phyloP scores from a whole-genome alignment of 2,329 filamentous ascomycete species.

The Sporothrix luriei region DNA sequence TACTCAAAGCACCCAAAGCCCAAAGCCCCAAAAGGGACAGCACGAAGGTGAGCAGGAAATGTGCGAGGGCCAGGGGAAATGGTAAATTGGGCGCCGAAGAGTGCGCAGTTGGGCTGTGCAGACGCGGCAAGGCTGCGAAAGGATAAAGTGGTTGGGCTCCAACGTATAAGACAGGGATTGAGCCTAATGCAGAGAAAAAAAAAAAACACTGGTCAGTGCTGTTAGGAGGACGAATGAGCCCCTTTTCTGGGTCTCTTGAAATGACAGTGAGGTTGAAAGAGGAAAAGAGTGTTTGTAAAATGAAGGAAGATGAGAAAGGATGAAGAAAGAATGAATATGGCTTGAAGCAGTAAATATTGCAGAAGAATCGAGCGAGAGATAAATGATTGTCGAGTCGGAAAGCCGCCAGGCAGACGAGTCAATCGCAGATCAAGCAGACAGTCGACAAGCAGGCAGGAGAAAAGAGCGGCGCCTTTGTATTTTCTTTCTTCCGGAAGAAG shows the following conservation, averaged over 20 bases:
- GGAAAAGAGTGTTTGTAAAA: background rate
- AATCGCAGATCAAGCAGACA: background rate
- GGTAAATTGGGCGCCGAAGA: constrained; percentile 26
- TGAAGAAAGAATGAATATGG: background rate
- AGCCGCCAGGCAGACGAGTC: constrained; percentile 19
- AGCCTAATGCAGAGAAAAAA: constrained; percentile 29
- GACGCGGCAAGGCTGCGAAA: constrained; percentile 31
- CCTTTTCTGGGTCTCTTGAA: constrained; percentile 24
- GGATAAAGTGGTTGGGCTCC: constrained; percentile 31
- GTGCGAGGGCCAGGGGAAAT: constrained; percentile 11
- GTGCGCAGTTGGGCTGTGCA: constrained; percentile 29
- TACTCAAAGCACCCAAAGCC: background rate
- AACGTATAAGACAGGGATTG: constrained; percentile 32
- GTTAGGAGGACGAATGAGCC: constrained; percentile 16
- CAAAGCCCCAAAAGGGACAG: background rate
- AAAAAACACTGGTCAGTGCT: constrained; percentile 12
- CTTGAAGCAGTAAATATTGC: background rate
- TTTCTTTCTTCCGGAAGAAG: constrained; percentile 28
- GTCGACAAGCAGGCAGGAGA: background rate
- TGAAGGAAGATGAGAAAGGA: constrained; percentile 2
- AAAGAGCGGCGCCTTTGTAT: constrained; percentile 18
- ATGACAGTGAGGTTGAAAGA: constrained; percentile 4
- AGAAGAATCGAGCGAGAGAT: background rate
- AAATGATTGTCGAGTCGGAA: background rate
- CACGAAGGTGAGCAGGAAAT: background rate